Percentiles rank a stretch among this genome's conserved stretches.
Evolutionary conservation across 1,139 yeast genomes (phyloP).

Genomic region (Scheffersomyces quercinus): DNA sequence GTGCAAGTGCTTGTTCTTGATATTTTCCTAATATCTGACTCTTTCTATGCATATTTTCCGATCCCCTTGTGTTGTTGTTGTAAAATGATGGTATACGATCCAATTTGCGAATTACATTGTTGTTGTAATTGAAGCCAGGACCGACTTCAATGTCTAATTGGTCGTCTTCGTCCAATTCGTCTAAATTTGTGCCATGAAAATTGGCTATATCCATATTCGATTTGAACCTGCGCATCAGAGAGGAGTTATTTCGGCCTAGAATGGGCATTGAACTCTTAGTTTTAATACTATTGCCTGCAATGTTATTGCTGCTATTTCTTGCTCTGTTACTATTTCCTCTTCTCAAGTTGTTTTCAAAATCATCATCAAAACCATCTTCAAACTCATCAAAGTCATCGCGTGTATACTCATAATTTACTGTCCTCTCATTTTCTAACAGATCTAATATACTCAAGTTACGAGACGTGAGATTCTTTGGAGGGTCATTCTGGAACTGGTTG

Average conservation of each 20-base stretch:
- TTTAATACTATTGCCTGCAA: constrained; percentile 3
- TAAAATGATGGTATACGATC: constrained; percentile 49
- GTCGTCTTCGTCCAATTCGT: constrained; percentile 14
- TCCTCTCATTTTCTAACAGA: constrained; percentile 33
- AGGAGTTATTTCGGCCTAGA: constrained; percentile 14
- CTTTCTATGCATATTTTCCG: constrained; percentile 14
- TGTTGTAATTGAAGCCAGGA: constrained; percentile 33
- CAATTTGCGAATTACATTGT: constrained; percentile 36
- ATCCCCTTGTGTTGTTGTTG: constrained; percentile 11
- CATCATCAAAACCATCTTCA: constrained; percentile 35
- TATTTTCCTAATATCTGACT: constrained; percentile 28
- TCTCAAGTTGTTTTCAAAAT: constrained; percentile 10
- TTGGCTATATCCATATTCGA: constrained; percentile 31
- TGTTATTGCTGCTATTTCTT: constrained; percentile 3
- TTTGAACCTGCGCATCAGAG: constrained; percentile 26
- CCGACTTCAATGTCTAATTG: not conserved
- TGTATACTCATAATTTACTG: constrained; percentile 39
- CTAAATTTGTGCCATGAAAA: constrained; percentile 7
- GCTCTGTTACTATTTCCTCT: constrained; percentile 1
- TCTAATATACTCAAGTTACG: constrained; percentile 24
- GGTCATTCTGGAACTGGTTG: constrained; percentile 11
- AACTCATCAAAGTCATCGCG: constrained; percentile 42
- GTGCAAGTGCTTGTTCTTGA: constrained; percentile 18
- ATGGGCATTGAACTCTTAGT: constrained; percentile 31
- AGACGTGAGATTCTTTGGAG: constrained; percentile 9